phyloP scores from a whole-genome alignment of 1,284 basidiomycete genomes.

The Pisolithus thermaeus region DNA sequence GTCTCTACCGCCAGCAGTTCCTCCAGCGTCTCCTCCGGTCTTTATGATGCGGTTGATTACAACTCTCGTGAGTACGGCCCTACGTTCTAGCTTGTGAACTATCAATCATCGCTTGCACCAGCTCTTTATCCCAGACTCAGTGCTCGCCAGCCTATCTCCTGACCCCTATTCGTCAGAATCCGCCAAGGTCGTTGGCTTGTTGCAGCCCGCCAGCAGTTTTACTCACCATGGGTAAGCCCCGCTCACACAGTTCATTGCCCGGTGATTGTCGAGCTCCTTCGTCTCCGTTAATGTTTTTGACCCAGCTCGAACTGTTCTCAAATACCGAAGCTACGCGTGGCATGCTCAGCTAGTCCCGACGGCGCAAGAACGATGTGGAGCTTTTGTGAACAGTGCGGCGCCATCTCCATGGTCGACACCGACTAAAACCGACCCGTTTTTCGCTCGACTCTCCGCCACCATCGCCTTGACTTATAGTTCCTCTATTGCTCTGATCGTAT shows the following conservation, averaged over 20 bases:
- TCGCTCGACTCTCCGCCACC: slow-evolving; percentile 2
- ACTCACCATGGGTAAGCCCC: slow-evolving; percentile 63
- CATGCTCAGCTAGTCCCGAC: slow-evolving; percentile 54
- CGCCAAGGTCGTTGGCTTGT: slow-evolving; percentile 47
- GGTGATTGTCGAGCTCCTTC: slow-evolving; percentile 1
- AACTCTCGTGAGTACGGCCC: slow-evolving; percentile 31
- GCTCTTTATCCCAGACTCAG: slow-evolving; percentile 60
- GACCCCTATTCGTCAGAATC: slow-evolving; percentile 40
- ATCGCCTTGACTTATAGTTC: slow-evolving; percentile 24
- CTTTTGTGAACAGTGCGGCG: slow-evolving; percentile 80
- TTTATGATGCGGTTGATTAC: slow-evolving; percentile 33
- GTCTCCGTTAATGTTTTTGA: slow-evolving; percentile 6
- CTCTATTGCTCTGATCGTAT: slow-evolving; percentile 30
- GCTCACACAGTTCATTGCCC: slow-evolving; percentile 10
- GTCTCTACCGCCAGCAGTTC: slow-evolving; percentile 57
- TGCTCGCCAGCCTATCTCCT: slow-evolving; percentile 51
- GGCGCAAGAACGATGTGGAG: slow-evolving; percentile 78
- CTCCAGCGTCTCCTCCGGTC: slow-evolving; percentile 38
- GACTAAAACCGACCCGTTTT: slow-evolving; percentile 35
- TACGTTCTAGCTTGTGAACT: background rate
- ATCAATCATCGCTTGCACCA: slow-evolving; percentile 20
- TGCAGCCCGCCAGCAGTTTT: slow-evolving; percentile 61
- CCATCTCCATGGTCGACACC: slow-evolving; percentile 79
- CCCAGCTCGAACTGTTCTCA: slow-evolving; percentile 62
- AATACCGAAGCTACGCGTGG: slow-evolving; percentile 70